Conservation (phyloP, 768 basidiomycete species). For the Gyrodon lividus region DNA sequence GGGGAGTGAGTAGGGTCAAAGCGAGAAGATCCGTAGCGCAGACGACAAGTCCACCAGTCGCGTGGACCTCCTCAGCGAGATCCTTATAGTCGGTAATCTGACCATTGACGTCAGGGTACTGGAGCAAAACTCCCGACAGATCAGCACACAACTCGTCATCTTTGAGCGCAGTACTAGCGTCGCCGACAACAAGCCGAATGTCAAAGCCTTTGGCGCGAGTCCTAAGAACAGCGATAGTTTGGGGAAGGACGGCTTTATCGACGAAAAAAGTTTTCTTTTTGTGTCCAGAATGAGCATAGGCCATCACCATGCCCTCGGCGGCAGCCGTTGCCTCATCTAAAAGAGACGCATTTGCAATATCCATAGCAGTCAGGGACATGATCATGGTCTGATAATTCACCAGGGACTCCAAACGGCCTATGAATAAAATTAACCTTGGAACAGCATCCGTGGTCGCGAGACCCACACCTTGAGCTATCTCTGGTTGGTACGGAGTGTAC, state of each 20-base stretch:
- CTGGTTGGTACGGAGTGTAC: conserved; percentile 95
- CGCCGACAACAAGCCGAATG: conserved; percentile 74
- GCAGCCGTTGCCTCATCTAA: conserved; percentile 95
- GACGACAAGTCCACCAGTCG: conserved; percentile 73
- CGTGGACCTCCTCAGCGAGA: conserved; percentile 69
- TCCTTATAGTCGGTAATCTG: conserved; percentile 68
- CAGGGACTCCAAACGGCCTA: conserved; percentile 93
- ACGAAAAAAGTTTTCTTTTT: conserved; percentile 85
- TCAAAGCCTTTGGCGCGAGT: conserved; percentile 94
- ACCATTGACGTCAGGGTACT: conserved; percentile 93
- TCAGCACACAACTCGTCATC: conserved; percentile 56
- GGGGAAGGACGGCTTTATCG: conserved; percentile 78
- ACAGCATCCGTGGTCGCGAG: not conserved
- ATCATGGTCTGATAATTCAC: conserved; percentile 98
- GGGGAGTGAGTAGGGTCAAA: conserved; percentile 88
- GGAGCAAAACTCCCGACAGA: conserved; percentile 85
- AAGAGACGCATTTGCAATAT: conserved; percentile 93
- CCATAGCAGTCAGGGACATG: conserved; percentile 90
- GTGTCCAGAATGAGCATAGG: conserved; percentile 62
- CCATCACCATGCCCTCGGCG: conserved; percentile 97
- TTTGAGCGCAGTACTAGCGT: conserved; percentile 49
- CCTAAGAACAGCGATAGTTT: conserved; percentile 85
- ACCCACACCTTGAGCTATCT: conserved; percentile 89
- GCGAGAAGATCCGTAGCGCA: conserved; percentile 93
- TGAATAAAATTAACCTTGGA: conserved; percentile 13